Percentiles rank a stretch among this genome's conserved stretches.
Conservation (phyloP, 2,329 filamentous ascomycete genomes). For the Botryotinia calthae region DNA sequence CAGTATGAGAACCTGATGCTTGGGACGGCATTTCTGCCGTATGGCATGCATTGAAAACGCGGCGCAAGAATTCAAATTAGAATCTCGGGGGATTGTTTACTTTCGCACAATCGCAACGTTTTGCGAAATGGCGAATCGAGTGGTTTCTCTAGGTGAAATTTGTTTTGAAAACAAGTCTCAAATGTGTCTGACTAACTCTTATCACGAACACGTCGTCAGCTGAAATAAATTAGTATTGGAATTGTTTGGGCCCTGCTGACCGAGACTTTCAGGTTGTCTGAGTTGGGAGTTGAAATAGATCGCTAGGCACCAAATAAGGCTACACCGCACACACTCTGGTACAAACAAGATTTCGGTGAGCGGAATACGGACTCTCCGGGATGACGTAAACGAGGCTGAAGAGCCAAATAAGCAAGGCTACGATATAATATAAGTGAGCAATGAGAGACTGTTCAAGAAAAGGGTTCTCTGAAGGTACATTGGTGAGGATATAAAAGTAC, state of each 20-base stretch:
- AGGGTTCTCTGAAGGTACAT: neutral
- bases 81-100: slow-evolving; percentile 3
- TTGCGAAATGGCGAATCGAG: neutral
- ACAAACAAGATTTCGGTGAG: neutral
- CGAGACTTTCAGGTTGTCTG: neutral
- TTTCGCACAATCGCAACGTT: slow-evolving; percentile 1
- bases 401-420: neutral
- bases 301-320: slow-evolving; percentile 12
- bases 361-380: neutral
- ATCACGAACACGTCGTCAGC: slow-evolving; percentile 20
- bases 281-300: neutral
- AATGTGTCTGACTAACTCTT: slow-evolving; percentile 9
- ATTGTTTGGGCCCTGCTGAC: slow-evolving; percentile 13
- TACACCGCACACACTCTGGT: neutral
- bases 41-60: slow-evolving; percentile 57
- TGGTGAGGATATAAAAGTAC: slow-evolving; percentile 6
- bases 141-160: neutral
- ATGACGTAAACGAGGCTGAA: slow-evolving; percentile 10
- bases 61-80: slow-evolving; percentile 1
- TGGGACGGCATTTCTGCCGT: slow-evolving; percentile 73
- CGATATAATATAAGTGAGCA: neutral
- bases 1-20: slow-evolving; percentile 92
- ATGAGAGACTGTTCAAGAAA: neutral
- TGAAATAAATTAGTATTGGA: slow-evolving; percentile 1
- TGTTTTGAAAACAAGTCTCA: neutral